Percentiles rank a stretch among this genome's conserved stretches.
phyloP scores from a whole-genome alignment of 768 basidiomycete genomes.

The Candolleomyces efflorescens region DNA sequence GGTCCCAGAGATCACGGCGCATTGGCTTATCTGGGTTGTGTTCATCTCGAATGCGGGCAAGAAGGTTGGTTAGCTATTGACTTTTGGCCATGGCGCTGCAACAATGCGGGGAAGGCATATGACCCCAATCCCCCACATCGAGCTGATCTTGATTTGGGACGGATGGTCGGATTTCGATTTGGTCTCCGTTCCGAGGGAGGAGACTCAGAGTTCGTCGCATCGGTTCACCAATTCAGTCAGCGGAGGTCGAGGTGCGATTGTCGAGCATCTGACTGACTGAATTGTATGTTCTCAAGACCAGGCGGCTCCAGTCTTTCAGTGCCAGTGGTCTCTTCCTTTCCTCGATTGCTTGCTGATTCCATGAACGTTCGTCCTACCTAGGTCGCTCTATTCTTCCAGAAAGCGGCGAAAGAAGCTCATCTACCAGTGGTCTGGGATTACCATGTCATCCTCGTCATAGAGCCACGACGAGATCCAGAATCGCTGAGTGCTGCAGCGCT shows the following conservation, averaged over 20 bases:
- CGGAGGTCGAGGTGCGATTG: too few species aligned
- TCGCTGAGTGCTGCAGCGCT: neutral
- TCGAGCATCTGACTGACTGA: too few species aligned
- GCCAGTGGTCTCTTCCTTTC: neutral
- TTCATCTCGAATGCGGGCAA: slow-evolving; percentile 63
- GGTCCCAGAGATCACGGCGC: slow-evolving; percentile 18
- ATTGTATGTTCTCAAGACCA: too few species aligned
- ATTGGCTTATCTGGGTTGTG: slow-evolving; percentile 51
- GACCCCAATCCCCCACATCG: neutral
- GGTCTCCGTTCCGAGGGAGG: neutral
- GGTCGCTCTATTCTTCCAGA: slow-evolving; percentile 68
- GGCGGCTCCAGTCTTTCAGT: too few species aligned
- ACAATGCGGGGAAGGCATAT: neutral
- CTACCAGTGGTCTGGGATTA: slow-evolving; percentile 67
- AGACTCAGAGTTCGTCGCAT: too few species aligned
- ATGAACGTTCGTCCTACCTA: slow-evolving; percentile 17
- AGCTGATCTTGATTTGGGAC: too few species aligned
- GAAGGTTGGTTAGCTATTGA: slow-evolving; percentile 37
- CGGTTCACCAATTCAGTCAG: too few species aligned
- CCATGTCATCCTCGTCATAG: slow-evolving; percentile 60
- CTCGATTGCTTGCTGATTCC: neutral
- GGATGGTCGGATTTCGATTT: neutral
- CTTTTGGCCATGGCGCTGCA: neutral
- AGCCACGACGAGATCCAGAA: slow-evolving; percentile 22
- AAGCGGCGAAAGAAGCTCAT: slow-evolving; percentile 28